Conservation (phyloP, 805 yeast genomes). For the Starmera dryadoides region DNA sequence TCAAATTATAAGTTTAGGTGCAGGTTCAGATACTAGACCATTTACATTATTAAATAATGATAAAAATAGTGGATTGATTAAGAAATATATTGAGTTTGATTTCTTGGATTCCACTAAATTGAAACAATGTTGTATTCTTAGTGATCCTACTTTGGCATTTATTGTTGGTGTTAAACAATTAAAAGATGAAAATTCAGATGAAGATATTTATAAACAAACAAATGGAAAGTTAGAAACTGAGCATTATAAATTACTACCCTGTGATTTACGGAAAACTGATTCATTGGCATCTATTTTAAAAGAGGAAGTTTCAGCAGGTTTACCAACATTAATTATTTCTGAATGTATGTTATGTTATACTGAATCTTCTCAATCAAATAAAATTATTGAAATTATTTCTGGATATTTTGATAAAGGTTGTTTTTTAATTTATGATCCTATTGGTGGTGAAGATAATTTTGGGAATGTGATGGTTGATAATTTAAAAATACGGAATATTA, state of each 20-base stretch:
- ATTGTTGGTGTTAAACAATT: constrained; percentile 7
- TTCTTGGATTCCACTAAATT: constrained; percentile 37
- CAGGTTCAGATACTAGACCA: constrained; percentile 58
- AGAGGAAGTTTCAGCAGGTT: constrained; percentile 6
- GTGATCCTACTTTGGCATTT: constrained; percentile 6
- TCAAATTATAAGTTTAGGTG: constrained; percentile 61
- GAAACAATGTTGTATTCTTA: constrained; percentile 24
- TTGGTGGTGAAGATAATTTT: constrained; percentile 44
- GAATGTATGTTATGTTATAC: constrained; percentile 55
- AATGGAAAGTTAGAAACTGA: constrained; percentile 19
- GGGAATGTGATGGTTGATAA: constrained; percentile 50
- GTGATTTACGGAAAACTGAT: constrained; percentile 26
- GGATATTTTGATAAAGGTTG: constrained; percentile 12
- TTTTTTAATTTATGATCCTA: constrained; percentile 49
- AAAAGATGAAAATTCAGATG: constrained; percentile 1
- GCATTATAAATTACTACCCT: constrained; percentile 20
- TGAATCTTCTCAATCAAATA: constrained; percentile 32
- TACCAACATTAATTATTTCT: constrained; percentile 46
- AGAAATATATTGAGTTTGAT: constrained; percentile 43
- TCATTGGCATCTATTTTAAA: constrained; percentile 21
- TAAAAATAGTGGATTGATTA: constrained; percentile 4
- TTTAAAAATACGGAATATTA: constrained; percentile 35
- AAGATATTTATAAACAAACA: constrained; percentile 6
- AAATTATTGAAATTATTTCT: constrained; percentile 28
- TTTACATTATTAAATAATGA: constrained; percentile 27